Evolutionary conservation across 257 asterid species (phyloP).

Genomic region (Capsicum baccatum): DNA sequence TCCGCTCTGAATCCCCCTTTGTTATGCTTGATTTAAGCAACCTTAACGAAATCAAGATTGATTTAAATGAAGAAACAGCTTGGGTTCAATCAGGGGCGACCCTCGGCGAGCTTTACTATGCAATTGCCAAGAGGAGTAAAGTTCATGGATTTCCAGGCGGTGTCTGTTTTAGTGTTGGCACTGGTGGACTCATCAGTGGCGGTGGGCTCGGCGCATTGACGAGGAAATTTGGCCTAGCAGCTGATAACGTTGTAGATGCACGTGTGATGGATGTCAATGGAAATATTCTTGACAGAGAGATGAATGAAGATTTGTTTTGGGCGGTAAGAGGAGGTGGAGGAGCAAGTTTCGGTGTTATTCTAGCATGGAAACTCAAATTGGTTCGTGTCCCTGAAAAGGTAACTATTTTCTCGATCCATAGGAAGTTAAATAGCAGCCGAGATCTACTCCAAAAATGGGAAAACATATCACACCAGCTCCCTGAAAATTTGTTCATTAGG

Average conservation of each 20-base stretch:
- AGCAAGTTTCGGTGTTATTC: constrained; percentile 20
- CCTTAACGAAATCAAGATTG: constrained; percentile 8
- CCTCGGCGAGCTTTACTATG: constrained; percentile 29
- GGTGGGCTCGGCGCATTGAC: constrained; percentile 12
- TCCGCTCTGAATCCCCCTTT: not conserved
- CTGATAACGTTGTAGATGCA: constrained; percentile 22
- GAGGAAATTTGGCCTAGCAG: not conserved
- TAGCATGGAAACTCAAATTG: constrained; percentile 19
- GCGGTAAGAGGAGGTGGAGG: constrained; percentile 23
- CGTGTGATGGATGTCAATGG: not conserved
- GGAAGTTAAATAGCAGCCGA: not conserved
- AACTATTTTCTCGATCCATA: constrained; percentile 4
- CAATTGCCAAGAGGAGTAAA: constrained; percentile 8
- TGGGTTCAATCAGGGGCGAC: constrained; percentile 37
- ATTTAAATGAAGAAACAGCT: not conserved
- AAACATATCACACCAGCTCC: constrained; percentile 14
- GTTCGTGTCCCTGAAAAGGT: not conserved
- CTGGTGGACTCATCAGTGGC: constrained; percentile 31
- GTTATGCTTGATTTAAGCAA: constrained; percentile 24
- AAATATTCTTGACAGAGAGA: not conserved
- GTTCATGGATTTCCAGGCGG: constrained; percentile 34
- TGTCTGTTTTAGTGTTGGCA: constrained; percentile 29
- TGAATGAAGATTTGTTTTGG: not conserved
- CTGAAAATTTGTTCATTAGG: constrained; percentile 20
- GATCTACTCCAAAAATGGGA: constrained; percentile 25